Percentiles rank a stretch among this genome's conserved stretches.
These are phyloP conservation scores for Ophiosphaerella narmari DNA, from an alignment of 2,329 filamentous ascomycete genomes.

Conservation along the genomic window DNA sequence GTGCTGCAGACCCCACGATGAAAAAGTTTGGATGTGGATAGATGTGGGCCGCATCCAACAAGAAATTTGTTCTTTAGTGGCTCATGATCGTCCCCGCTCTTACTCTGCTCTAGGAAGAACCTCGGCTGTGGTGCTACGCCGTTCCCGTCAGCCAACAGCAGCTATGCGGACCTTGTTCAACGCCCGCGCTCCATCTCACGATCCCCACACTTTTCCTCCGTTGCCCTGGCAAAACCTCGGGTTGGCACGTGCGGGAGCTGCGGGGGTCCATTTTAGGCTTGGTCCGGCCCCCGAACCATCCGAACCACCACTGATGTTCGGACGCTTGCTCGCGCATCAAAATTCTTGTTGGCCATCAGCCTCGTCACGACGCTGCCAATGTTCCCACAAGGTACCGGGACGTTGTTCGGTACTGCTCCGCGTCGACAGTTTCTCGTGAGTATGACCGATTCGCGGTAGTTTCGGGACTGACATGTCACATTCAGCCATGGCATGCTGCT, in stretches of 20 bases:
- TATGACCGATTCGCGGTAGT: neutral
- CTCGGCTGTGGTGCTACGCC: constrained; percentile 3
- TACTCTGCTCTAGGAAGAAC: neutral
- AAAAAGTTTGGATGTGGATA: neutral
- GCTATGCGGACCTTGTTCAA: neutral
- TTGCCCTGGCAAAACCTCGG: constrained; percentile 14
- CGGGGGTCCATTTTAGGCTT: constrained; percentile 2
- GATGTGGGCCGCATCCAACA: neutral
- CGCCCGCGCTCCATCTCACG: neutral
- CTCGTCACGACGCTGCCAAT: constrained; percentile 12
- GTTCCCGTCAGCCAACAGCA: constrained; percentile 1
- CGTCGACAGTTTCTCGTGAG: constrained; percentile 6
- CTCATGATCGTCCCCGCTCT: constrained; percentile 5
- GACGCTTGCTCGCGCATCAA: constrained; percentile 13
- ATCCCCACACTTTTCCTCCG: constrained; percentile 7
- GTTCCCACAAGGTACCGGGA: neutral
- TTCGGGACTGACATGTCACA: constrained; percentile 7
- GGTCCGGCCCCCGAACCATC: neutral
- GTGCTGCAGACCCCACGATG: no score
- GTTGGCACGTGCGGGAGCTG: constrained; percentile 1
- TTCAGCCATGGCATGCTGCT: constrained; percentile 3
- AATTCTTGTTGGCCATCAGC: constrained; percentile 10
- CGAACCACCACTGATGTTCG: constrained; percentile 3
- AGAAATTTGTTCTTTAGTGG: neutral
- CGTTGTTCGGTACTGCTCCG: constrained; percentile 1